Evolutionary conservation across 257 asterid genomes (phyloP), one percentile per base, ranked within the genome.

Genomic region (Rubia yunnanensis): DNA sequence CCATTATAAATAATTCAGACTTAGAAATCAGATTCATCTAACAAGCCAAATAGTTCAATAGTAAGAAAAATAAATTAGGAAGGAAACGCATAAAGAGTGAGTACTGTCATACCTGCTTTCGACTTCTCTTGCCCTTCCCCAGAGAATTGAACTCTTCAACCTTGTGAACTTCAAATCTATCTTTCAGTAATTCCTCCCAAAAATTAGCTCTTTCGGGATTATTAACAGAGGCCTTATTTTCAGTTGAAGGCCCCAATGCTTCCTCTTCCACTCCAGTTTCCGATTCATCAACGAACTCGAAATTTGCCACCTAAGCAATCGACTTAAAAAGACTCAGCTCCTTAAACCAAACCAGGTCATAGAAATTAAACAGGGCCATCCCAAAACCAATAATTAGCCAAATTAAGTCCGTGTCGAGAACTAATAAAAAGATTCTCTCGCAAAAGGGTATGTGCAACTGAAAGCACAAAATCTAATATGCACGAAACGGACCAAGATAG

Each of bases 81-180:
- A 36, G 23, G 35, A 66, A 66, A 17, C n/a, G 53, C 50, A 5
- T 23, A 63, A 41, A 0, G 10, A 13, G 18, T 55, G 8, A 56
- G 23, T 34, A 20, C 66, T 31, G 17, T 24, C 28, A 48, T 67
- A 89, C 97, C 96, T 92, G 96, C 71, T 81, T 87, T 72, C 97
- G 85, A 78, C 94, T 84, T 78, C 99, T 89, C 88, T 85, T 89
- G 64, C 99, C 95, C 86, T 92, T 92, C 44, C 99, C 99, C 99
- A 92, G 76, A 26, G 97, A 72, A 78, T 79, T 92, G 54, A 85
- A 79, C 70, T 92, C 99, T 77, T 89, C 99, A 44, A 81, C 74
- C 79, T 89, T 85, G 63, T 89, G 90, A 67, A 86, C 96, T 76
- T 89, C 96, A 59, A 80, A 89, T 84, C 73, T 89, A 76, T 92